Evolutionary conservation across 352 stramenopile genomes (phyloP).

Genomic region (Globisporangium barbulae): DNA sequence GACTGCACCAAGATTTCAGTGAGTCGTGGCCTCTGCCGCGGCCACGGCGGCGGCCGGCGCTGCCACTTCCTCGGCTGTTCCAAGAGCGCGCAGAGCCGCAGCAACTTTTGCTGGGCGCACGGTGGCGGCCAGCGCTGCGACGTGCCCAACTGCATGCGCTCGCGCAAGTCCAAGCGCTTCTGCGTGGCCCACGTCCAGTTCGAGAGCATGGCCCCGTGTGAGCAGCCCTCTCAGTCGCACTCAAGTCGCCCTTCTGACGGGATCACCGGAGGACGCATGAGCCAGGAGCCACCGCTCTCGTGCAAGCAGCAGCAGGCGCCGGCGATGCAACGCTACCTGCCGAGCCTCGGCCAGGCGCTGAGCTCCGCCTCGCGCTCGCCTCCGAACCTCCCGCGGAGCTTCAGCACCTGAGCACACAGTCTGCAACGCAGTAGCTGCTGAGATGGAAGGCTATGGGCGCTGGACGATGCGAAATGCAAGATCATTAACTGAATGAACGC

Average conservation of each 20-base stretch:
- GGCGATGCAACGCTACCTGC: constrained; percentile 22
- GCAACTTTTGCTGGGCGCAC: constrained; percentile 67
- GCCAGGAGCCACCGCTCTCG: not conserved
- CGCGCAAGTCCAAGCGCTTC: constrained; percentile 60
- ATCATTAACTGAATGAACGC: too few relatives aligned
- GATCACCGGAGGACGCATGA: too few relatives aligned
- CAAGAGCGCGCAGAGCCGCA: constrained; percentile 68
- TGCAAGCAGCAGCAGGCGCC: constrained; percentile 2
- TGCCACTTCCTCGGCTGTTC: constrained; percentile 57
- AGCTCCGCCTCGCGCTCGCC: constrained; percentile 37
- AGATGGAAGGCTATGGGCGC: too few relatives aligned
- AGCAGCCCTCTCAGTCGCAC: not conserved
- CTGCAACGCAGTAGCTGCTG: too few relatives aligned
- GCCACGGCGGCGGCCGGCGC: constrained; percentile 60
- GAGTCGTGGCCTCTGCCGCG: constrained; percentile 58
- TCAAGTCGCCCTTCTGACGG: not conserved
- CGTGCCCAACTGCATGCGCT: constrained; percentile 56
- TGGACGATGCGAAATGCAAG: not conserved
- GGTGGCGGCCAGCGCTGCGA: constrained; percentile 69
- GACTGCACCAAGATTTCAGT: constrained; percentile 68
- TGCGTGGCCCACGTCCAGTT: constrained; percentile 56
- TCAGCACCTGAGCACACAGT: not conserved
- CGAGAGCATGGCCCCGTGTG: constrained; percentile 14
- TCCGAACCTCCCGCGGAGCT: constrained; percentile 31
- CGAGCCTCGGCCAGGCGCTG: constrained; percentile 49